Conservation (phyloP, 1,284 basidiomycete species). For the Golubevia pallescens region DNA sequence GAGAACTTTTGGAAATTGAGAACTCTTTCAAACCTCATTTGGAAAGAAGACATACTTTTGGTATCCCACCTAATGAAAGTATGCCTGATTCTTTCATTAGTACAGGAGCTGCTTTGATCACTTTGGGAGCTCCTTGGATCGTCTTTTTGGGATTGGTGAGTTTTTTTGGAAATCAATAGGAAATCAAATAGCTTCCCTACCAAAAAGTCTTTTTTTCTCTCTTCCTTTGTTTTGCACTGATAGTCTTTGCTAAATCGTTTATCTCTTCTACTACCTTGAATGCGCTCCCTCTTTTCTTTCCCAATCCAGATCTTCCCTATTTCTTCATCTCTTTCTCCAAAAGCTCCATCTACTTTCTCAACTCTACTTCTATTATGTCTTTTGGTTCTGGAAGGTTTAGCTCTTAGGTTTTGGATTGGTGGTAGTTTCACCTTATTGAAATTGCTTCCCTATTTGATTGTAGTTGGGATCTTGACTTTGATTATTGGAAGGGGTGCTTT, state of each 20-base stretch:
- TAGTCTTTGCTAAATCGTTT: no score
- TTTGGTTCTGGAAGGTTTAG: constrained; percentile 27
- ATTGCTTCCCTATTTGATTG: constrained; percentile 38
- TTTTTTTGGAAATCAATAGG: no score
- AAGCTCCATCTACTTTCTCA: constrained; percentile 8
- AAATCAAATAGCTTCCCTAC: no score
- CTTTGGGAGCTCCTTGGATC: constrained; percentile 31
- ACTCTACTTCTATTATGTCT: constrained; percentile 22
- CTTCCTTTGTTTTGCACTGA: no score
- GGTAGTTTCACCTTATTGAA: constrained; percentile 35
- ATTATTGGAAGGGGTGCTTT: constrained; percentile 34
- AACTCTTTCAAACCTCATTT: not conserved
- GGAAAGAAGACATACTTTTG: constrained; percentile 43
- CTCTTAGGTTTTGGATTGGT: constrained; percentile 39
- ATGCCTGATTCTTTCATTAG: constrained; percentile 42
- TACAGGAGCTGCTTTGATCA: constrained; percentile 25
- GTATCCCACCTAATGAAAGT: constrained; percentile 31
- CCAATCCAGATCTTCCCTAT: constrained; percentile 2
- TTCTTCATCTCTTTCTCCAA: constrained; percentile 7
- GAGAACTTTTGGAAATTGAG: not conserved
- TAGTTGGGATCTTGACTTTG: constrained; percentile 27
- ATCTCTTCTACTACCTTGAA: no score
- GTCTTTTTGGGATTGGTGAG: constrained; percentile 26
- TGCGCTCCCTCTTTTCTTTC: constrained; percentile 1
- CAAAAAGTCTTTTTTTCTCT: not conserved